Evolutionary conservation across 1,284 basidiomycete species (phyloP).

Genomic region (Microbotryum lychnidis-dioicae): DNA sequence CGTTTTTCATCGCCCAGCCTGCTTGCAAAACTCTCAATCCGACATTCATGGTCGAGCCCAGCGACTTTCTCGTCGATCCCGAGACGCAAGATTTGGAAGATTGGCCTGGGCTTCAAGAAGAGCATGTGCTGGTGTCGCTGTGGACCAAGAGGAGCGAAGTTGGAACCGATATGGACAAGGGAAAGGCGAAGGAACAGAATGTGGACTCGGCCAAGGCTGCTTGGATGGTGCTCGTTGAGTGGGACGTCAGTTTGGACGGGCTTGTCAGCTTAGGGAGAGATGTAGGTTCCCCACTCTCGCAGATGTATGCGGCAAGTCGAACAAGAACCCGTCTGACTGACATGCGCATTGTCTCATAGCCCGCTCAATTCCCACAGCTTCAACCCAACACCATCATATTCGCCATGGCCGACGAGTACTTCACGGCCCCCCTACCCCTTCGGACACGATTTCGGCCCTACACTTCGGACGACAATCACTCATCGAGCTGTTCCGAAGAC

Average conservation of each 20-base stretch:
- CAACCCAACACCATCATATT: constrained; percentile 66
- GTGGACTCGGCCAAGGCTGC: constrained; percentile 35
- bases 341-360: constrained; percentile 37
- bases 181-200: constrained; percentile 26
- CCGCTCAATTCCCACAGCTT: constrained; percentile 47
- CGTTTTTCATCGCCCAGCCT: constrained; percentile 61
- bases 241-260: constrained; percentile 57
- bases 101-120: constrained; percentile 15
- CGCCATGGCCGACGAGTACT: constrained; percentile 46
- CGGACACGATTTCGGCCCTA: constrained; percentile 51
- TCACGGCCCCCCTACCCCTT: constrained; percentile 54
- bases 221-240: constrained; percentile 61
- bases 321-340: no score
- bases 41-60: constrained; percentile 44
- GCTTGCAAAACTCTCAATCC: constrained; percentile 69
- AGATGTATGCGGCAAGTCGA: no score
- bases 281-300: constrained; percentile 44
- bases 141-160: constrained; percentile 24
- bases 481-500: neutral
- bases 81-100: neutral
- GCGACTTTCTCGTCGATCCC: constrained; percentile 19
- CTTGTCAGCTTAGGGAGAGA: constrained; percentile 56
- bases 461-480: neutral
- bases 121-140: constrained; percentile 20
- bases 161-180: constrained; percentile 32